Base-by-base conservation (phyloP, 1,139 yeast species). In the Candida labiduridarum region DNA sequence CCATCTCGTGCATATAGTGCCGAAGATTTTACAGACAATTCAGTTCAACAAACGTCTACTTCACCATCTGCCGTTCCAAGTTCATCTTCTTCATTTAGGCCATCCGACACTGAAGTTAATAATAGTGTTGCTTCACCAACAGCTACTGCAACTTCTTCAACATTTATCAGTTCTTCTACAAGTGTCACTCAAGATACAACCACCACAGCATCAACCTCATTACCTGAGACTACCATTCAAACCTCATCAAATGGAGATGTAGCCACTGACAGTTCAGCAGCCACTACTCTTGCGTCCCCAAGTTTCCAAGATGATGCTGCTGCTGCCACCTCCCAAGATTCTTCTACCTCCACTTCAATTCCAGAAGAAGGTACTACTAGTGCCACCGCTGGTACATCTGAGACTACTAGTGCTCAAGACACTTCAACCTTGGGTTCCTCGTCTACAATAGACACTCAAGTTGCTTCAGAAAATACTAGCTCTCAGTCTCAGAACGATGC, bases 151-250 rank as follows among this genome's bases (percentile, higher is more conserved):
- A 29, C 51, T 16, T 14, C 44, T 12, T 16, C 44, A 18, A 16
- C 53, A 14, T 12, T 44, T 22, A 35, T 18, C 7, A 35, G 51
- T 38, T 44, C 46, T 5, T 44, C 46, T 14, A 35, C 46, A n/a
- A 40, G 45, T 34, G 40, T 34, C 33, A 18, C 52, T 16, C 36
- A 25, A 14, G 19, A 47, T 29, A 39, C 46, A 18, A 36, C 50
- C n/a, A 14, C 49, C 30, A 46, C 34, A 7, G 18, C 52, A 29
- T 15, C 46, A 8, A 38, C 47, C 14, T 10, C 34, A n/a, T 41
- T 36, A 15, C 34, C 49, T 14, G 44, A 31, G 18, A 39, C 41
- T 29, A 36, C 47, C 16, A 27, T 11, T 25, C 36, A 3, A 18
- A 44, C 47, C n/a, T 35, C 47, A 12, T 9, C 33, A 7, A 36